Percentiles rank a stretch among this genome's conserved stretches.
Conservation (phyloP, 2,329 filamentous ascomycete genomes). For the Talaromyces piceae region DNA sequence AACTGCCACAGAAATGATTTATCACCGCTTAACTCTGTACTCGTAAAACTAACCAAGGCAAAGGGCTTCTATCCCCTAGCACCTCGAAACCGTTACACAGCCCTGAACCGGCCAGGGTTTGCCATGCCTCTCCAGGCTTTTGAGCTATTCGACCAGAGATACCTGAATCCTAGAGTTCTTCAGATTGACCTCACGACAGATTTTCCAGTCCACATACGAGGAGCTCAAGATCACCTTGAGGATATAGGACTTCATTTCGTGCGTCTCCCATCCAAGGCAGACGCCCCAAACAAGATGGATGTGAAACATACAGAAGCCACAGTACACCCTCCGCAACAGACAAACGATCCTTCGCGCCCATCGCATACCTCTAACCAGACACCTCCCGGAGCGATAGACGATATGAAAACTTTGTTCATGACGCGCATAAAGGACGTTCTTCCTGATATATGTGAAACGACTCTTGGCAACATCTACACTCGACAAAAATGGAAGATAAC, state of each 20-base stretch:
- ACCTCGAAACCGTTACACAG: neutral
- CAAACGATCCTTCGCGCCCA: neutral
- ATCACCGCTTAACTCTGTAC: neutral
- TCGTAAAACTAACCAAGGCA: neutral
- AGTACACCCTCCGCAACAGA: neutral
- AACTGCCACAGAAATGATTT: neutral
- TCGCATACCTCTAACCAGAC: neutral
- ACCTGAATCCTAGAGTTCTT: neutral
- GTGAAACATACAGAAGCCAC: neutral
- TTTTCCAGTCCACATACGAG: neutral
- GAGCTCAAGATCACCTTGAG: neutral
- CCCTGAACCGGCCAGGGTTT: neutral
- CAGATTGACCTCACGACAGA: neutral
- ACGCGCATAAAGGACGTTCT: slow-evolving; percentile 36
- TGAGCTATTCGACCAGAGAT: neutral
- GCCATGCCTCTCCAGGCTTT: neutral
- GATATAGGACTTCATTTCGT: neutral
- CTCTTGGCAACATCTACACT: slow-evolving; percentile 34
- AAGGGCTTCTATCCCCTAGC: neutral
- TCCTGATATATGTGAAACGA: slow-evolving; percentile 40
- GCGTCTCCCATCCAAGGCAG: too few relatives aligned
- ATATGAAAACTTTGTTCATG: slow-evolving; percentile 2
- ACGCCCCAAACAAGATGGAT: neutral
- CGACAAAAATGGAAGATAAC: slow-evolving; percentile 2
- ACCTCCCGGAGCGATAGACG: neutral